Evolutionary conservation across 2,329 filamentous ascomycete genomes (phyloP).

Genomic region (Monosporascus sp.): DNA sequence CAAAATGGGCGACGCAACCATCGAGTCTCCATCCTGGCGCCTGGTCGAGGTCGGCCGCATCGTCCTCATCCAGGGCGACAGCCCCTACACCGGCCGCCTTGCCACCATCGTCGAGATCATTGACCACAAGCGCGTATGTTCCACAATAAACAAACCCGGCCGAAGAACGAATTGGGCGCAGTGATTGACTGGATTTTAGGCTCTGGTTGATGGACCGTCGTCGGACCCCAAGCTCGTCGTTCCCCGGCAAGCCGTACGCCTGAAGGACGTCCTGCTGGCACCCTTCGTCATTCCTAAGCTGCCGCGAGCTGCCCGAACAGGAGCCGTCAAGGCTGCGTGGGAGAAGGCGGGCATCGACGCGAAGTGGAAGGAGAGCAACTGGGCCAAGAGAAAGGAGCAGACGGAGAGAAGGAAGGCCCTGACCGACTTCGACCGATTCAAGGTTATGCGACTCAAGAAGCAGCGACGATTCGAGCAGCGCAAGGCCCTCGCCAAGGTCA

Average conservation of each 20-base stretch:
- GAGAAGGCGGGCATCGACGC: conserved; percentile 84
- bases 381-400: conserved; percentile 89
- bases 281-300: conserved; percentile 82
- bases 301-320: conserved; percentile 77
- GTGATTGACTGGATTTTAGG: conserved; percentile 51
- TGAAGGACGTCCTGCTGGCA: conserved; percentile 82
- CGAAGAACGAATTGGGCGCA: conserved; percentile 3
- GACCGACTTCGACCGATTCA: conserved; percentile 99
- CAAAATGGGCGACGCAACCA: conserved; percentile 78
- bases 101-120: conserved; percentile 98
- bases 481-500: conserved; percentile 93
- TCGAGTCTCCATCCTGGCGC: conserved; percentile 83
- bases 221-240: conserved; percentile 73
- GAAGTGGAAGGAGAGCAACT: conserved; percentile 88
- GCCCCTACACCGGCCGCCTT: conserved; percentile 77
- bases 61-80: conserved; percentile 77
- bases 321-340: conserved; percentile 82
- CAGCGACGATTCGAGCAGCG: conserved; percentile 97
- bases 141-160: conserved; percentile 3
- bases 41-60: conserved; percentile 98
- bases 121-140: conserved; percentile 99
- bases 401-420: conserved; percentile 81
- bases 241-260: conserved; percentile 78
- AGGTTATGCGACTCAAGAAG: conserved; percentile 99
- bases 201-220: conserved; percentile 92